Conservation (phyloP, 495 filamentous ascomycete species). For the Aspergillus heteromorphus region DNA sequence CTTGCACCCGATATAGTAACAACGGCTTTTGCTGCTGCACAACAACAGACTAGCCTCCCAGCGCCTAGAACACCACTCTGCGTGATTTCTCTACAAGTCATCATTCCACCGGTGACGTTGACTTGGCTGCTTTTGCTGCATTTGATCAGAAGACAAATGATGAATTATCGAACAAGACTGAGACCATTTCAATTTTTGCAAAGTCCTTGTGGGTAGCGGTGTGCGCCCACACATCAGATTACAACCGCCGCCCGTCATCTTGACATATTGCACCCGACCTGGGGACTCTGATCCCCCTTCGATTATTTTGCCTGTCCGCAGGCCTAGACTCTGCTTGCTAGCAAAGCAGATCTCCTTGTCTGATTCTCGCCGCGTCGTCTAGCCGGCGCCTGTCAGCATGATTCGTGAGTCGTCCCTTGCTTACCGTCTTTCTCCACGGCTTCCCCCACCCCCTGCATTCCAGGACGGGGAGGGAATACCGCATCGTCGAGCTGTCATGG, state of each 20-base stretch:
- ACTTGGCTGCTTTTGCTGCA: background rate
- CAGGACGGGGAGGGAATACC: background rate
- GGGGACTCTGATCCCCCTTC: background rate
- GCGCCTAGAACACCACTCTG: too few relatives aligned
- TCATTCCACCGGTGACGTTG: background rate
- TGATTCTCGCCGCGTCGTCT: background rate
- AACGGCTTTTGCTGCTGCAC: background rate
- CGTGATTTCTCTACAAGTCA: background rate
- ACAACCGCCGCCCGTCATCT: background rate
- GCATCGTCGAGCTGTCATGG: background rate
- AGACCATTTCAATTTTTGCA: conserved; percentile 9
- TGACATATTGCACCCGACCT: background rate
- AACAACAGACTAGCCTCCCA: too few relatives aligned
- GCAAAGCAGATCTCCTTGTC: background rate
- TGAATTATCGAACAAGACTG: conserved; percentile 11
- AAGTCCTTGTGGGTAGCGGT: conserved; percentile 17
- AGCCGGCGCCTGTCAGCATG: conserved; percentile 2
- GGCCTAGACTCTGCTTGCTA: background rate
- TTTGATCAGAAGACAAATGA: conserved; percentile 1
- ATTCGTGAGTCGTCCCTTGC: conserved; percentile 3
- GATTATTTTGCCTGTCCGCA: background rate
- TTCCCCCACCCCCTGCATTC: background rate
- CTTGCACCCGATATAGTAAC: background rate
- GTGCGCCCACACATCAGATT: conserved; percentile 4
- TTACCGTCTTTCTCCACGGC: background rate